Evolutionary conservation across 169 alveolate species (phyloP), one percentile per base, ranked within the genome.

Genomic region (Eimeria sp.): DNA sequence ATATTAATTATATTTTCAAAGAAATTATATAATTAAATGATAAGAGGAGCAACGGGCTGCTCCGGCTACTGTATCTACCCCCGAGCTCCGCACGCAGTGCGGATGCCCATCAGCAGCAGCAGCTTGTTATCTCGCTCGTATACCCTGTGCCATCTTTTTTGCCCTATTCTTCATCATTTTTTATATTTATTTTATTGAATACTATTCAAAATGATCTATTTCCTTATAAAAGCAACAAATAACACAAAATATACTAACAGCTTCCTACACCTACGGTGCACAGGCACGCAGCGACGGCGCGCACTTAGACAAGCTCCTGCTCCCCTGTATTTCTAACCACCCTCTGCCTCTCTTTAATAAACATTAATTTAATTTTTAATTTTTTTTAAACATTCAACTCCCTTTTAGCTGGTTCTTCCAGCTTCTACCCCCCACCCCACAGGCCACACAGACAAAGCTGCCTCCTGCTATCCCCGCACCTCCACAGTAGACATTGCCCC

Each of bases 61-160:
- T 10, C 2, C 20, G 18, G 87, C 87, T 40, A 43, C 62, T 37
- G 87, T 77, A 64, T 77, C 87, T 46, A 46, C 64, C 6, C 87
- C 18, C 23, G 54, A 49, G 62, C 87, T 49, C 14, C 64, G 66
- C 58, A 77, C 40, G 87, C 87, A 77, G 87, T 77, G 87, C 87
- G 87, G 87, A 43, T 23, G 43, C 64, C 11, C n/a, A 4, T 43
- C 2, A 46, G 76, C 16, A 77, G 9, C 33, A 49, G 64, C 64
- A 8, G 62, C 66, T 43, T 27, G 33, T 46, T 49, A 23, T 77
- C 66, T 77, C 64, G 87, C 87, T 77, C 64, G 87, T 11, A 2
- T 27, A 43, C 33, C 46, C 8, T 71, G n/a, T 18, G 33, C n/a
- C 37, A n/a, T n/a, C 27, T 4, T 18, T 33, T 1, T 25, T 14